Evolutionary conservation across 2,329 filamentous ascomycete species (phyloP).

Genomic region (Macrophomina phaseolina): DNA sequence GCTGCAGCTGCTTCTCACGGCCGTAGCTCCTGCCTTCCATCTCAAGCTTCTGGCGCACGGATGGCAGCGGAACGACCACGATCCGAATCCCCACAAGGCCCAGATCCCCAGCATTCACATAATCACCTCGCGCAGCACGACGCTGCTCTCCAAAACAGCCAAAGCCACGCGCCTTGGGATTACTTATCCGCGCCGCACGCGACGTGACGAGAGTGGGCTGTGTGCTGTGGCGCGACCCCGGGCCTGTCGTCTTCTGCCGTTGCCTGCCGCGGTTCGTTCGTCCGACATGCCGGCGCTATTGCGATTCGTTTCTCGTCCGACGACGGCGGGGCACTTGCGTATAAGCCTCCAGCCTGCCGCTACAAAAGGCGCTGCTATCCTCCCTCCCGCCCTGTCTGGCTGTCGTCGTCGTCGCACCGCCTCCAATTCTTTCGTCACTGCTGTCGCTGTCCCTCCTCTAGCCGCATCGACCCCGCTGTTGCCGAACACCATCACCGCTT

Average conservation of each 20-base stretch:
- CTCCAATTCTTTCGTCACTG: background rate
- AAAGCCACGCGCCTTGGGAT: background rate
- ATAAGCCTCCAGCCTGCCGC: background rate
- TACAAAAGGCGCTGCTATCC: slow-evolving; percentile 7
- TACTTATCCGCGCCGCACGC: slow-evolving; percentile 2
- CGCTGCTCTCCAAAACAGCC: slow-evolving; percentile 12
- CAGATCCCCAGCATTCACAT: slow-evolving; percentile 19
- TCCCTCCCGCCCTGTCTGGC: background rate
- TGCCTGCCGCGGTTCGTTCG: background rate
- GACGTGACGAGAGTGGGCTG: background rate
- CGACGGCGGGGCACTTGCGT: slow-evolving; percentile 12
- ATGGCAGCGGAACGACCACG: slow-evolving; percentile 5
- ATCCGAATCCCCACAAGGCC: slow-evolving; percentile 14
- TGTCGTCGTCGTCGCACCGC: background rate
- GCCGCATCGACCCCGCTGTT: slow-evolving; percentile 4
- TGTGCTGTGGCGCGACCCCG: background rate
- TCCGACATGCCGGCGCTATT: slow-evolving; percentile 19
- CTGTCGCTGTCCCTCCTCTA: too few relatives aligned
- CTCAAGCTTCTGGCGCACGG: slow-evolving; percentile 1
- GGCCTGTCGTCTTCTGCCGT: background rate
- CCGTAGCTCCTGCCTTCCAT: slow-evolving; percentile 1
- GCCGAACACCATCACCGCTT: background rate
- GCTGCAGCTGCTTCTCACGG: slow-evolving; percentile 8
- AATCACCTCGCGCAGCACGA: slow-evolving; percentile 7
- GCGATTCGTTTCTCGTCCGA: slow-evolving; percentile 20